These are phyloP conservation scores for Starmerella asiatica DNA, from an alignment of 805 yeast genomes.

Conservation along the genomic window DNA sequence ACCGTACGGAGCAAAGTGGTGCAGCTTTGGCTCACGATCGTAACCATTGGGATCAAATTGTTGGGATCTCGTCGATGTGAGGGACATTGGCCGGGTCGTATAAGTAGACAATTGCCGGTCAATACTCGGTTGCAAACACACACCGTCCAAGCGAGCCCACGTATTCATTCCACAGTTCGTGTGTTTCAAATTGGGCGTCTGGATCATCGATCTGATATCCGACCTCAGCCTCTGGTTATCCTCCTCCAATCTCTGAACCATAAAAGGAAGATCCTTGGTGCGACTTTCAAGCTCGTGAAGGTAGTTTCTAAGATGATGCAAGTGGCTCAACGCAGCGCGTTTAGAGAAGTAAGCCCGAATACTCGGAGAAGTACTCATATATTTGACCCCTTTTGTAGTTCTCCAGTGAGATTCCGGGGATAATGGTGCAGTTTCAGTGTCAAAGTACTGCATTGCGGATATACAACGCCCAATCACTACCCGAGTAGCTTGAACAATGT, in stretches of 20 bases:
- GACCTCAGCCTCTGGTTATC: conserved; percentile 8
- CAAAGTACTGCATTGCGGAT: conserved; percentile 6
- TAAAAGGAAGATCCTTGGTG: background rate
- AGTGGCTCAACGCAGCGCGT: background rate
- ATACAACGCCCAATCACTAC: conserved; percentile 3
- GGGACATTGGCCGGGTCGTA: background rate
- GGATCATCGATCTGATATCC: conserved; percentile 1
- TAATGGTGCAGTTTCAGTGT: background rate
- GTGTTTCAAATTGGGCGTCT: background rate
- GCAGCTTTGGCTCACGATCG: no score
- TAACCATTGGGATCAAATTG: no score
- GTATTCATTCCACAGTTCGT: background rate
- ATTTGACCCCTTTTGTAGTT: background rate
- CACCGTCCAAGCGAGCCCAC: background rate
- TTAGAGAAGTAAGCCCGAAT: conserved; percentile 2
- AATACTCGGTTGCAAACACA: conserved; percentile 1
- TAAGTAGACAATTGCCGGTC: background rate
- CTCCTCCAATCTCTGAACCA: conserved; percentile 9
- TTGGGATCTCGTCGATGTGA: background rate
- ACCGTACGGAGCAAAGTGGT: no score
- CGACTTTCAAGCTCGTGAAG: background rate
- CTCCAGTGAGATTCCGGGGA: background rate
- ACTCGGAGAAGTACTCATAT: background rate
- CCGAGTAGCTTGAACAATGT: background rate
- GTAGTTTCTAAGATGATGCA: conserved; percentile 1